Evolutionary conservation across 768 basidiomycete genomes (phyloP).

Genomic region (Lactarius sanguifluus): DNA sequence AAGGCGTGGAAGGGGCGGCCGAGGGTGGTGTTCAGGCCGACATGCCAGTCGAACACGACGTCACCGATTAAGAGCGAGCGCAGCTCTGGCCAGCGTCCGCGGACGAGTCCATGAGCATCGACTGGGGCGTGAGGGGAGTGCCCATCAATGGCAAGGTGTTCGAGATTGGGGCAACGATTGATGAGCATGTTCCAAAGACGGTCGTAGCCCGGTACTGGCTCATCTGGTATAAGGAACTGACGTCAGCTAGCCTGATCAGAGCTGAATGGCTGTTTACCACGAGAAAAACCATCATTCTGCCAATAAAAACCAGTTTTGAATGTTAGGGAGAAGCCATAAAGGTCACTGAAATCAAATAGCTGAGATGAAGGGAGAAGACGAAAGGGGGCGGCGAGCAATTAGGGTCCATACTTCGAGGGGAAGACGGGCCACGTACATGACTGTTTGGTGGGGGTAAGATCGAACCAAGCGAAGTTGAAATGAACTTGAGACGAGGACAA

Average conservation of each 20-base stretch:
- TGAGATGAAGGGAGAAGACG: constrained; percentile 32
- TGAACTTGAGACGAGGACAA: constrained; percentile 61
- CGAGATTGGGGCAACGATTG: constrained; percentile 59
- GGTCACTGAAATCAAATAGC: constrained; percentile 68
- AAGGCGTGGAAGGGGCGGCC: constrained; percentile 65
- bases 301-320: constrained; percentile 64
- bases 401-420: constrained; percentile 2
- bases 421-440: constrained; percentile 48
- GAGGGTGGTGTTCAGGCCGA: constrained; percentile 35
- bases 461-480: constrained; percentile 63
- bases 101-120: constrained; percentile 54
- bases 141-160: constrained; percentile 60
- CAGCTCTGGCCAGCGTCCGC: constrained; percentile 67
- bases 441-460: constrained; percentile 57
- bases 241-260: not conserved
- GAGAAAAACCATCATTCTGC: constrained; percentile 53
- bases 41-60: constrained; percentile 58
- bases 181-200: constrained; percentile 74
- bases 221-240: constrained; percentile 40
- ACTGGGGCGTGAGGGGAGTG: constrained; percentile 50
- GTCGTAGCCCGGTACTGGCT: constrained; percentile 45
- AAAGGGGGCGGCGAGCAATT: not conserved
- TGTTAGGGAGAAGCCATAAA: constrained; percentile 60
- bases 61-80: constrained; percentile 63
- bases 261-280: constrained; percentile 46